phyloP scores from a whole-genome alignment of 2,329 filamentous ascomycete genomes.

The Ceratocystis cubensis region DNA sequence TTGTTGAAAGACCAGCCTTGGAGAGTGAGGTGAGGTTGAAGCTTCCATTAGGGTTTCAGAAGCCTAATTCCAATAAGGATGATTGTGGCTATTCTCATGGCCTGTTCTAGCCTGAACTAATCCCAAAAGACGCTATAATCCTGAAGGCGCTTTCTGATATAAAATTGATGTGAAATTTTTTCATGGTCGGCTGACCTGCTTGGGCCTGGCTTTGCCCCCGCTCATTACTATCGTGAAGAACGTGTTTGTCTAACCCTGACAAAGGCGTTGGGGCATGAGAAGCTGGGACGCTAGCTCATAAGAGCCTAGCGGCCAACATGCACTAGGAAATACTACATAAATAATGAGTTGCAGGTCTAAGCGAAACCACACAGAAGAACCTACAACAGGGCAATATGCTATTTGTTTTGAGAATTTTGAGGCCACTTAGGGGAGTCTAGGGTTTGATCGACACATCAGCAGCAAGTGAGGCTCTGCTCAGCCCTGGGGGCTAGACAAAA shows the following conservation, averaged over 20 bases:
- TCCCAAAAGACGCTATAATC: not conserved
- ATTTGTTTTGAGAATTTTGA: not conserved
- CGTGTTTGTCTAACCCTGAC: not conserved
- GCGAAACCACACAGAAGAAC: not conserved
- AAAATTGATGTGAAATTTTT: constrained; percentile 6
- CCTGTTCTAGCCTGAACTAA: constrained; percentile 2
- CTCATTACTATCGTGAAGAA: not conserved
- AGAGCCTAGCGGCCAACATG: not conserved
- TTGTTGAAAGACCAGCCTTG: not conserved
- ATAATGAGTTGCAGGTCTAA: not conserved
- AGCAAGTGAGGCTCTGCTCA: constrained; percentile 1
- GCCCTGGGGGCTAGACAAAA: not conserved
- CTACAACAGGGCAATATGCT: not conserved
- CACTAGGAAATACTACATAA: not conserved
- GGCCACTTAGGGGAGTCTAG: not conserved
- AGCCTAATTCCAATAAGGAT: not conserved
- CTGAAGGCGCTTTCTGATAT: not conserved
- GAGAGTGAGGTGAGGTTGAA: not conserved
- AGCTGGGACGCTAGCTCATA: not conserved
- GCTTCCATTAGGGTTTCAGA: not conserved
- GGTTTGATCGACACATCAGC: constrained; percentile 7
- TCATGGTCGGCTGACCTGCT: constrained; percentile 13
- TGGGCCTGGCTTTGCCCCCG: not conserved
- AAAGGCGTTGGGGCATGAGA: not conserved
- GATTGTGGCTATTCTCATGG: not conserved